Evolutionary conservation across 176 grass and related monocot species (phyloP).

Genomic region (Ananas comosus): DNA sequence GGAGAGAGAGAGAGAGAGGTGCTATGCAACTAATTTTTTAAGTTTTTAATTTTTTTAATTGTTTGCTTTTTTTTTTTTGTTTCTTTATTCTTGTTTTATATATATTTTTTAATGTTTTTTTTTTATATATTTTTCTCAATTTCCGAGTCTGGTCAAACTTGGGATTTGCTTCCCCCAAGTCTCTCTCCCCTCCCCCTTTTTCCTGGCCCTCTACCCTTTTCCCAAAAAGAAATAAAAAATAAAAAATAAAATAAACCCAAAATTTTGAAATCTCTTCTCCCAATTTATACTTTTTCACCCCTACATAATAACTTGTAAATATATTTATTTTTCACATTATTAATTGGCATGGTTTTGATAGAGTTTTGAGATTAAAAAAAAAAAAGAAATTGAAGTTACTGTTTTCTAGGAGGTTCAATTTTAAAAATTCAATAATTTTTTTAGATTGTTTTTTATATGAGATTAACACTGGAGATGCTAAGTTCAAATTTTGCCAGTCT

Average conservation of each 20-base stretch:
- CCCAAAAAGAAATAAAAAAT: neutral
- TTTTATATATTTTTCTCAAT: constrained; percentile 20
- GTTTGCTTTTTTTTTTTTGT: neutral
- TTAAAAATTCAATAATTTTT: no score
- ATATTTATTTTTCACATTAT: neutral
- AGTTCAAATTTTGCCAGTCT: no score
- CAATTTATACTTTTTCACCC: neutral
- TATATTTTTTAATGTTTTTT: neutral
- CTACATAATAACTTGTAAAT: neutral
- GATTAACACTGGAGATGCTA: no score
- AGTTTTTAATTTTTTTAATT: neutral
- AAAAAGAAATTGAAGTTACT: neutral
- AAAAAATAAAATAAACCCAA: neutral
- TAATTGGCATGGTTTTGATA: neutral
- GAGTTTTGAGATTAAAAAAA: neutral
- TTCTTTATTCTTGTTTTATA: neutral
- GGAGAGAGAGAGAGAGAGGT: neutral
- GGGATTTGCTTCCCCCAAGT: constrained; percentile 64
- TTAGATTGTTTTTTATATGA: no score
- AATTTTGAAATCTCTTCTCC: neutral
- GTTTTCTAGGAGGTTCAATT: neutral
- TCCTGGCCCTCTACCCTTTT: neutral
- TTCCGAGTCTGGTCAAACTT: constrained; percentile 61
- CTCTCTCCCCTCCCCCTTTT: constrained; percentile 26
- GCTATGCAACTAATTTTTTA: neutral